Conservation (phyloP, 73 alveolate genomes). For the Tetrahymena thermophila region DNA sequence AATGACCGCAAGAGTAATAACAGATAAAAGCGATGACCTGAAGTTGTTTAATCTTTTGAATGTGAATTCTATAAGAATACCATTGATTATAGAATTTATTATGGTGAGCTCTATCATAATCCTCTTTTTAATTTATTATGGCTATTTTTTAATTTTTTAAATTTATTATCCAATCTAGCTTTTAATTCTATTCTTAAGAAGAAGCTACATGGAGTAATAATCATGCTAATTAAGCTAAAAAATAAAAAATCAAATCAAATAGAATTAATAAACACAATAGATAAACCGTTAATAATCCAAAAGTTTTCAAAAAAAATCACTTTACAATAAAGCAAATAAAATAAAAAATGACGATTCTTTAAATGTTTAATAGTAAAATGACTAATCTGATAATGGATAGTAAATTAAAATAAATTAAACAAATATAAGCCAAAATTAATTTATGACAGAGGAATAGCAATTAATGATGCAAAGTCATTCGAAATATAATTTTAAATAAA, state of each 20-base stretch:
- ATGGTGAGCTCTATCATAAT: background rate
- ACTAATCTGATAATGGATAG: background rate
- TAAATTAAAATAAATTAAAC: too few relatives aligned
- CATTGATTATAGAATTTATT: background rate
- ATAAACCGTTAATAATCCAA: background rate
- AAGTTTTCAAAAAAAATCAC: background rate
- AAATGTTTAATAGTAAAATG: background rate
- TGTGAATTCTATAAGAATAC: background rate
- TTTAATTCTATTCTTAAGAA: background rate
- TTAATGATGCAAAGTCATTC: background rate
- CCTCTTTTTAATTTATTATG: background rate
- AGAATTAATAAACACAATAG: background rate
- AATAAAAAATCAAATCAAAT: background rate
- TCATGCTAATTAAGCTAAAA: background rate
- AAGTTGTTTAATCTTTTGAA: background rate
- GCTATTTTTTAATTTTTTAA: background rate
- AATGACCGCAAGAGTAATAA: background rate
- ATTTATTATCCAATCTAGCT: background rate
- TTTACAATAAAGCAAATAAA: background rate
- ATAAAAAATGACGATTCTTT: background rate
- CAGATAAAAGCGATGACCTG: background rate
- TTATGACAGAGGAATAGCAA: background rate
- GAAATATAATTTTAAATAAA: too few relatives aligned
- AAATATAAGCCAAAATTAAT: background rate
- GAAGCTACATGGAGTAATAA: background rate